phyloP scores from a whole-genome alignment of 2,329 filamentous ascomycete species.

The Neurospora sp. region DNA sequence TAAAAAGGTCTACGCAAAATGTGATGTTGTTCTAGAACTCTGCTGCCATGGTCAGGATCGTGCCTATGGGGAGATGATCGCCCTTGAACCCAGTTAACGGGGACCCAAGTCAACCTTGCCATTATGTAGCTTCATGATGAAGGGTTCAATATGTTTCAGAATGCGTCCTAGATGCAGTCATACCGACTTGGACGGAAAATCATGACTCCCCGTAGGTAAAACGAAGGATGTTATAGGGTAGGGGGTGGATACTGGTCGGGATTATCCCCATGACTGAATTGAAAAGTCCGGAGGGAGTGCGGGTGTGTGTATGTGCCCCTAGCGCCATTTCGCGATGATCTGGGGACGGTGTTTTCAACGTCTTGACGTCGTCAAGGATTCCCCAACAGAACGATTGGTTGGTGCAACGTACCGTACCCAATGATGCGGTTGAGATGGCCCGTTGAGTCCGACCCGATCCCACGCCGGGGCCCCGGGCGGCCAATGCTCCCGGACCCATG shows the following conservation, averaged over 20 bases:
- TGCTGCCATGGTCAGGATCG: background rate
- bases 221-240: background rate
- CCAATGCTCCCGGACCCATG: conserved; percentile 4
- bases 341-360: background rate
- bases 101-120: background rate
- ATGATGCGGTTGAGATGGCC: conserved; percentile 9
- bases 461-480: conserved; percentile 2
- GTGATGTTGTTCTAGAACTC: background rate
- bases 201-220: background rate
- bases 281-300: background rate
- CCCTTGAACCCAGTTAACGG: background rate
- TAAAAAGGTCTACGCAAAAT: background rate
- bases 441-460: conserved; percentile 1
- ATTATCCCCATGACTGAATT: background rate
- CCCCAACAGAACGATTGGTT: background rate
- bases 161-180: background rate
- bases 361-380: background rate
- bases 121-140: background rate
- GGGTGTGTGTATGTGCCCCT: background rate
- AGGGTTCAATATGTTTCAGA: background rate
- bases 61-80: background rate
- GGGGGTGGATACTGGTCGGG: background rate
- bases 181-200: background rate
- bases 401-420: conserved; percentile 13
- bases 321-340: background rate